Evolutionary conservation across 2,329 filamentous ascomycete genomes (phyloP).

Genomic region (Pseudopithomyces chartarum): DNA sequence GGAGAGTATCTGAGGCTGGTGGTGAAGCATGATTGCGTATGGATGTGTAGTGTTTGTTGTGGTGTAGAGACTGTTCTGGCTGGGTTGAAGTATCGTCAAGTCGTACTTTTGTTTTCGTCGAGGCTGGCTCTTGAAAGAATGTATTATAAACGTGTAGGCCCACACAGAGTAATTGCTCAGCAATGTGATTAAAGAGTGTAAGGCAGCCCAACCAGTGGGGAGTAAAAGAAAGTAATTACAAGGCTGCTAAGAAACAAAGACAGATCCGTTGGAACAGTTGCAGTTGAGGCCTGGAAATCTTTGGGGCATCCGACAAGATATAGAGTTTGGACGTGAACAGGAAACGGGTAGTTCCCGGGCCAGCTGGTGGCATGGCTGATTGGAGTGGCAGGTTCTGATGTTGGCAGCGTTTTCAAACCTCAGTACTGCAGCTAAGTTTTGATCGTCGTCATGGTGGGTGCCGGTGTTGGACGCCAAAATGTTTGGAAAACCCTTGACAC

Average conservation of each 20-base stretch:
- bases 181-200: conserved; percentile 57
- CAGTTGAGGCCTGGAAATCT: conserved; percentile 44
- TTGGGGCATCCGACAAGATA: conserved; percentile 43
- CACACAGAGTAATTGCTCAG: conserved; percentile 46
- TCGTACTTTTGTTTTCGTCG: conserved; percentile 55
- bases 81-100: conserved; percentile 21
- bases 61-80: conserved; percentile 30
- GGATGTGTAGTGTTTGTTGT: conserved; percentile 11
- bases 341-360: conserved; percentile 34
- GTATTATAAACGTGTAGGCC: conserved; percentile 41
- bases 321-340: conserved; percentile 38
- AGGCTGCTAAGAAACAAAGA: conserved; percentile 48
- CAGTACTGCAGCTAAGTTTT: conserved; percentile 42
- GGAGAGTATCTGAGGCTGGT: conserved; percentile 45
- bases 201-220: conserved; percentile 61
- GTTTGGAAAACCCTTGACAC: conserved; percentile 45
- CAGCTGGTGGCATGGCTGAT: conserved; percentile 41
- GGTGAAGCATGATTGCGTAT: conserved; percentile 43
- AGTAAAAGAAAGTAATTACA: conserved; percentile 54
- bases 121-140: conserved; percentile 45
- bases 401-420: conserved; percentile 51
- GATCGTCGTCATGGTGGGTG: conserved; percentile 41
- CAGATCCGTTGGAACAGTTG: conserved; percentile 45
- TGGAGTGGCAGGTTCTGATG: conserved; percentile 47
- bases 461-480: conserved; percentile 37